Evolutionary conservation across 1,139 yeast species (phyloP), one percentile per base, ranked within the genome.

Genomic region (Diutina sp.): DNA sequence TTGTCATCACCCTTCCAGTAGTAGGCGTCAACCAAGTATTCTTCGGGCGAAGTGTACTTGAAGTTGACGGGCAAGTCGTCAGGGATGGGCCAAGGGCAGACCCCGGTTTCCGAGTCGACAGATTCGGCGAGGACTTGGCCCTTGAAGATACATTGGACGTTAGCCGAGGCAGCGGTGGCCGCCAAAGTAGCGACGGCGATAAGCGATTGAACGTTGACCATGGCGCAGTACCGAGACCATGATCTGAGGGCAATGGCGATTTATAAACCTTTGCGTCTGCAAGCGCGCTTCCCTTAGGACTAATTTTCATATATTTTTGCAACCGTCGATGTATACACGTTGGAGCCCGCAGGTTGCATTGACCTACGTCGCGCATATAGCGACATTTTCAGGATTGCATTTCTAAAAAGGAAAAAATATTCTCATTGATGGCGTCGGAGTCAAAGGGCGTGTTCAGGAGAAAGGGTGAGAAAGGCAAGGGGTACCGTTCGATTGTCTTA

Each of bases 51-150:
- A 44, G 47, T 61, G 66, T 64, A 73, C 44, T 63, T 61, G 63
- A 71, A 73, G 51, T 54, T 35, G 50, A 63, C 67, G 54, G 74
- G 72, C 58, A 64, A 67, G 35, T 57, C 7, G 3, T 62, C 57
- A 60, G 77, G 76, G 56, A 75, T 60, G 18, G 70, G 59, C 71
- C 73, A 74, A 57, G 73, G 70, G 68, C 79, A 75, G 16, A 58
- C 60, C 60, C 78, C 79, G 55, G 78, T 71, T 59, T 69, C 77
- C 60, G 69, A 69, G 67, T 73, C 78, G 56, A 74, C 78, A 53
- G 66, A 66, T 11, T 9, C 41, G 44, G 72, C 72, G 44, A 68
- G 69, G 53, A 63, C 58, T 52, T 56, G 65, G 60, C 76, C 77
- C 60, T 69, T 64, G 56, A 72, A 72, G 56, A 67, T 61, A 69